Evolutionary conservation across 2,329 filamentous ascomycete genomes (phyloP).

Genomic region (Amphichorda felina): DNA sequence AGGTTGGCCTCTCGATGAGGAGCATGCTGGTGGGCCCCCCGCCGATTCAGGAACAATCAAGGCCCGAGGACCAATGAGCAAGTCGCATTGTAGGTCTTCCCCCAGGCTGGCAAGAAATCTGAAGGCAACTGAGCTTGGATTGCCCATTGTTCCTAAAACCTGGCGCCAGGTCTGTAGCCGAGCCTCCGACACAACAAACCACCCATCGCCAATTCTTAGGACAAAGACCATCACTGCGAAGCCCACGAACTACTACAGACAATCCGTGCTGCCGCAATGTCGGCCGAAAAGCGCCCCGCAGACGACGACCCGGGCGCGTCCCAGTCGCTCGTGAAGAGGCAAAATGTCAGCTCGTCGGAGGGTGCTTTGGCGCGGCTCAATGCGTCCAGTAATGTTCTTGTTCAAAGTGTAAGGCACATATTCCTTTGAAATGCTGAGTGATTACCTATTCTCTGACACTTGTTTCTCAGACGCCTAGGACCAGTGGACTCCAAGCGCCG

Average conservation of each 20-base stretch:
- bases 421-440: neutral
- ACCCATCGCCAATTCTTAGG: too few species aligned
- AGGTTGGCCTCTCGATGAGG: neutral
- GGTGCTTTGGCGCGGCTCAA: conserved; percentile 38
- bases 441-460: conserved; percentile 6
- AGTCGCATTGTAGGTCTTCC: neutral
- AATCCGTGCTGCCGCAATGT: too few species aligned
- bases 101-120: too few species aligned
- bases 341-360: conserved; percentile 48
- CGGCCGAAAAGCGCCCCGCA: conserved; percentile 85
- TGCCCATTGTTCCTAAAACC: conserved; percentile 2
- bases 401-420: conserved; percentile 34
- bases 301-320: conserved; percentile 67
- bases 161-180: too few species aligned
- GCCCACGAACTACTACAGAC: too few species aligned
- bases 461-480: conserved; percentile 58
- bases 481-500: conserved; percentile 75
- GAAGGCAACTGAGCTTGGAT: neutral
- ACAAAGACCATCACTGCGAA: too few species aligned
- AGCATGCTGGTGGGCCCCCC: conserved; percentile 4
- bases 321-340: conserved; percentile 81
- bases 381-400: conserved; percentile 33
- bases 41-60: conserved; percentile 18
- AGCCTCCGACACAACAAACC: too few species aligned
- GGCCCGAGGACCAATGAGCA: conserved; percentile 18